Base-by-base conservation (phyloP, 2,329 filamentous ascomycete genomes). In the Fusarium sororula region DNA sequence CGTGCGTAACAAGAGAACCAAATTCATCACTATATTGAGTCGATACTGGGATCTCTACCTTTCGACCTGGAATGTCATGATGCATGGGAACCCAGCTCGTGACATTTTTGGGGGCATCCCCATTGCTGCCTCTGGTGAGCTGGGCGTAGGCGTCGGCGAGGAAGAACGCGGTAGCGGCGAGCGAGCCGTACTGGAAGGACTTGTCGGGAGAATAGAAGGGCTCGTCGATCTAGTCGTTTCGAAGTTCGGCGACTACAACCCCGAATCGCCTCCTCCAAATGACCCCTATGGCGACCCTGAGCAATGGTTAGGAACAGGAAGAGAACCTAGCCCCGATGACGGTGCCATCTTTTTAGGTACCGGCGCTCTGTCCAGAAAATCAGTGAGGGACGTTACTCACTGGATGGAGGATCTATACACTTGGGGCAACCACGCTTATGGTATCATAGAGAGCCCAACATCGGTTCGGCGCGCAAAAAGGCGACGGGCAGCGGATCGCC, bases 111-210 rank as follows among this genome's bases (percentile, higher is more conserved):
- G 92, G 17, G 95, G 94, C 11, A 90, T 98, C 79, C 98, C 97
- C 81, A 87, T 99, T 38, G 94, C 95, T 18, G 94, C 93, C 12
- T 95, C 94, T 39, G 96, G 96, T 24, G 96, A 98, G 83, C 89
- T 98, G 32, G 96, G 96, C 22, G 90, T 98, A 51, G 96, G 96
- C 1, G 96, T 98, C 3, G 96, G 96, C 24, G 96, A 98, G 81
- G 96, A 98, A 84, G 94, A 98, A 63, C 92, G 95, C 81, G 96
- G 96, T 9, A 98, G 96, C 80, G 95, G 95, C 38, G 96, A 98
- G 84, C 88, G 96, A 77, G 96, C 97, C 77, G 96, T 98, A 1
- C 85, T 99, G 4, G 96, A 98, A 81, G 94, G 94, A n/a, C 90
- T 98, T 70, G 90, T 94, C 4, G 88, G 87, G 15, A 88, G 93